Conservation (phyloP, 495 filamentous ascomycete species). For the Aeminium ludgeri region DNA sequence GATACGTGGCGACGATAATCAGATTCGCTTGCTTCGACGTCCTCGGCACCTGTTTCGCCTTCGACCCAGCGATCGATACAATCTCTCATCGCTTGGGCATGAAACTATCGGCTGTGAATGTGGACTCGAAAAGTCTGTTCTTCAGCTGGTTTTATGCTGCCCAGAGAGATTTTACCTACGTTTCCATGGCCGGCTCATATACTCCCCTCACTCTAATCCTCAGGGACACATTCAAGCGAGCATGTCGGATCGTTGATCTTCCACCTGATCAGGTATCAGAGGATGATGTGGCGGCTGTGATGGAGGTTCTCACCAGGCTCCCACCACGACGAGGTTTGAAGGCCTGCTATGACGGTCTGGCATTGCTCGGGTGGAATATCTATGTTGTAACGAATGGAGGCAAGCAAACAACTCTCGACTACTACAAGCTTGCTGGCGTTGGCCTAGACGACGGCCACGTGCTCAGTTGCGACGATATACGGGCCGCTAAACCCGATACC, state of each 20-base stretch:
- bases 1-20: too few relatives aligned
- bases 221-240: constrained; percentile 9
- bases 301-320: constrained; percentile 4
- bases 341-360: constrained; percentile 11
- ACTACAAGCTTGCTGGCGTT: constrained; percentile 13
- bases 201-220: constrained; percentile 12
- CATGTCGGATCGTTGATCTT: constrained; percentile 11
- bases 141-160: constrained; percentile 15
- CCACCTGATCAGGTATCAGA: constrained; percentile 8
- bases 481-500: constrained; percentile 12
- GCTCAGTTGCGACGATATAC: constrained; percentile 11
- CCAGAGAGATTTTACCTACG: constrained; percentile 15
- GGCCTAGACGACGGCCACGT: constrained; percentile 9
- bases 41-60: constrained; percentile 14
- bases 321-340: constrained; percentile 8
- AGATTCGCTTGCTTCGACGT: constrained; percentile 15
- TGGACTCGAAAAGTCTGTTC: constrained; percentile 13
- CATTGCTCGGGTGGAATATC: constrained; percentile 10
- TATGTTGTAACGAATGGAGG: constrained; percentile 14
- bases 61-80: constrained; percentile 8
- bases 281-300: constrained; percentile 12
- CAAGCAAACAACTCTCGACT: constrained; percentile 12
- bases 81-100: constrained; percentile 7
- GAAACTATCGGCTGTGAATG: constrained; percentile 5
- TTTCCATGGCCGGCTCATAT: constrained; percentile 6